Evolutionary conservation across 352 stramenopile species (phyloP).

Genomic region (Lagenidium giganteum): DNA sequence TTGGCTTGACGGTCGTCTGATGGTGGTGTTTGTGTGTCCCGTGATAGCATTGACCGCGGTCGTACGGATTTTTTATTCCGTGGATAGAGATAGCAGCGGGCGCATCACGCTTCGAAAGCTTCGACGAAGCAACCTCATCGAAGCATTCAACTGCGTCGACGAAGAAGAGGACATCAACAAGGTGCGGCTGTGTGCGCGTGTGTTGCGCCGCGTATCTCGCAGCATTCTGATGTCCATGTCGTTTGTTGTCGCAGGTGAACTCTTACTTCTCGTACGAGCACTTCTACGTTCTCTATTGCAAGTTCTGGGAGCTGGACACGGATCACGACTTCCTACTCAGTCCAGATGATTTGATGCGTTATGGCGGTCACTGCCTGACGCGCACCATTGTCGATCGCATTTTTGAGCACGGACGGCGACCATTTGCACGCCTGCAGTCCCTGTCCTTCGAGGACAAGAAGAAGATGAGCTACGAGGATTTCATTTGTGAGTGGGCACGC

Average conservation of each 20-base stretch:
- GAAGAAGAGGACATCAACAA: slow-evolving; percentile 99
- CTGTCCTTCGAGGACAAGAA: slow-evolving; percentile 80
- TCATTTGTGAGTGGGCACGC: slow-evolving; percentile 83
- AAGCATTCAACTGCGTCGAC: slow-evolving; percentile 95
- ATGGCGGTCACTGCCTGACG: slow-evolving; percentile 79
- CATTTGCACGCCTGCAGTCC: slow-evolving; percentile 76
- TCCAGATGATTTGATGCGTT: slow-evolving; percentile 78
- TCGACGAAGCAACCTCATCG: slow-evolving; percentile 91
- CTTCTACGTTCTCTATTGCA: slow-evolving; percentile 99
- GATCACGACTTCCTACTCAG: slow-evolving; percentile 85
- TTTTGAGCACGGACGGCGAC: slow-evolving; percentile 74
- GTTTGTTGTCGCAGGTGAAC: slow-evolving; percentile 54
- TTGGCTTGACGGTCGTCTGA: background rate
- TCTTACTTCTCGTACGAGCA: slow-evolving; percentile 99
- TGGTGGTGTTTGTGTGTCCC: background rate
- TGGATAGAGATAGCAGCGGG: slow-evolving; percentile 94
- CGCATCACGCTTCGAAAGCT: slow-evolving; percentile 94
- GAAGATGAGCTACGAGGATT: slow-evolving; percentile 89
- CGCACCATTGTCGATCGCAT: slow-evolving; percentile 86
- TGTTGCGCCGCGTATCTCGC: background rate
- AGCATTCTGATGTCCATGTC: background rate
- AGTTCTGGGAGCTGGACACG: slow-evolving; percentile 99
- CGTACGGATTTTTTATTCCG: slow-evolving; percentile 92
- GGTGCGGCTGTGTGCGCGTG: slow-evolving; percentile 59
- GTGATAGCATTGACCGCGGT: slow-evolving; percentile 92